A percentile compares a stretch with the other conserved stretches of the same genome.
Conservation (phyloP, 2,329 filamentous ascomycete species). For the Aschersonia sp. region DNA sequence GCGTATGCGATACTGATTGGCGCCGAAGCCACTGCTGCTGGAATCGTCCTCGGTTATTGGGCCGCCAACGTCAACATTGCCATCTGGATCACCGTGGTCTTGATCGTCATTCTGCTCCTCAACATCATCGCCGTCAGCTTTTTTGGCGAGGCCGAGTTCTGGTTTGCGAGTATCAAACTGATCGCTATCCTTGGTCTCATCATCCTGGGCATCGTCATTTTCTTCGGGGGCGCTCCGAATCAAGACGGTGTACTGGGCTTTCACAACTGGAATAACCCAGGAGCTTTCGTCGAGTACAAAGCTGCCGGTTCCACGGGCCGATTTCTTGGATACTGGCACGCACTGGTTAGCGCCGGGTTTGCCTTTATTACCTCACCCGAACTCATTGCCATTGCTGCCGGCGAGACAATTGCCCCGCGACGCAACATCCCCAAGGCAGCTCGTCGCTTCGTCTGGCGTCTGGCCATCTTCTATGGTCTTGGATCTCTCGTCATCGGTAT, state of each 20-base stretch:
- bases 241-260: conserved; percentile 31
- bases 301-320: conserved; percentile 29
- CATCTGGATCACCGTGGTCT: conserved; percentile 45
- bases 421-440: conserved; percentile 54
- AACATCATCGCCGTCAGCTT: conserved; percentile 42
- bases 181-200: conserved; percentile 43
- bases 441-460: conserved; percentile 44
- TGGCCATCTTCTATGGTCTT: conserved; percentile 50
- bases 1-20: conserved; percentile 43
- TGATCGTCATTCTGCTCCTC: conserved; percentile 36
- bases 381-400: conserved; percentile 47
- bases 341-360: conserved; percentile 43
- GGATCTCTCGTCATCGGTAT: conserved; percentile 46
- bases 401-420: conserved; percentile 49
- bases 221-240: conserved; percentile 39
- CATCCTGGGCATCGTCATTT: conserved; percentile 39
- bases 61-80: conserved; percentile 32
- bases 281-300: conserved; percentile 33
- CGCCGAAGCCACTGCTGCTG: conserved; percentile 42
- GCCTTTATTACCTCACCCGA: conserved; percentile 50
- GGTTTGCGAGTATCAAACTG: conserved; percentile 46
- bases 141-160: conserved; percentile 49
- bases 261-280: conserved; percentile 21
- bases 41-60: conserved; percentile 48
- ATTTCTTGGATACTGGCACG: conserved; percentile 45